phyloP scores from a whole-genome alignment of 2,329 filamentous ascomycete genomes.

The Cercospora berteroae region DNA sequence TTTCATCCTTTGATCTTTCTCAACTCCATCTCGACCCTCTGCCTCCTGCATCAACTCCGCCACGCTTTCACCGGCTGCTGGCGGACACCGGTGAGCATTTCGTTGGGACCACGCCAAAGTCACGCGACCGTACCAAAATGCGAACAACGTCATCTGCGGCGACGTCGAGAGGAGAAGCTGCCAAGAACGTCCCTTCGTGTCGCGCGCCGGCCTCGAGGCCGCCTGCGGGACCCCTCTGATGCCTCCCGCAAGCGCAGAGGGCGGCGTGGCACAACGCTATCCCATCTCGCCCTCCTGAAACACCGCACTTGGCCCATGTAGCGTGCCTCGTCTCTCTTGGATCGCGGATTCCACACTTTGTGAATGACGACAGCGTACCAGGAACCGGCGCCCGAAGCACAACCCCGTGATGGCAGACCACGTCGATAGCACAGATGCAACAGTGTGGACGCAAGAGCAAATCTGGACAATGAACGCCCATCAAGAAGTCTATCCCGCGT shows the following conservation, averaged over 20 bases:
- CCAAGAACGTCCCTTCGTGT: constrained; percentile 9
- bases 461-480: background rate
- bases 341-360: constrained; percentile 1
- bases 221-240: background rate
- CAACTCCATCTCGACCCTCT: background rate
- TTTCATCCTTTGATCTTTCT: background rate
- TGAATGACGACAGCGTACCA: constrained; percentile 5
- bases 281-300: background rate
- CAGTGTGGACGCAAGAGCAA: background rate
- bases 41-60: background rate
- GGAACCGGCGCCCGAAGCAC: background rate
- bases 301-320: background rate
- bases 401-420: background rate
- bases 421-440: background rate
- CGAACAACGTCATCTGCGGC: constrained; percentile 10
- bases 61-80: background rate
- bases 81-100: background rate
- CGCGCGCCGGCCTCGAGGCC: background rate
- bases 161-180: background rate
- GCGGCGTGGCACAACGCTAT: background rate
- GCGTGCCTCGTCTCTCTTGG: background rate
- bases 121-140: background rate
- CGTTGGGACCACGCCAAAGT: background rate
- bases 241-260: constrained; percentile 4
- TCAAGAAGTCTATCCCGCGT: background rate